These are phyloP conservation scores for Phaeodactylum tricornutum DNA, from an alignment of 108 stramenopile genomes.

Conservation along the genomic window DNA sequence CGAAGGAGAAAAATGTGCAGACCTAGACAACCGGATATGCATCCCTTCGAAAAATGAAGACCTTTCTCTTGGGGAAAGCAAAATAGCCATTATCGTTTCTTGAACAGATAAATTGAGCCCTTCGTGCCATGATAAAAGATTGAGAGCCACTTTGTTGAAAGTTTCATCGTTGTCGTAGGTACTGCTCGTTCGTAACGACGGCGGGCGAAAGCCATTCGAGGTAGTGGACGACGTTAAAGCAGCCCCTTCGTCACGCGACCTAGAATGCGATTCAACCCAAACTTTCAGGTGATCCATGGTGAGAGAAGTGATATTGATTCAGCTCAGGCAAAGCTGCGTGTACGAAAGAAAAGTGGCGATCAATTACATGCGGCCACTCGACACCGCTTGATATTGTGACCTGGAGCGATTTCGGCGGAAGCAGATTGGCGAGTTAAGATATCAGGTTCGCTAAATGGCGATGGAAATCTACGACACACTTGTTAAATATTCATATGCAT, in stretches of 20 bases:
- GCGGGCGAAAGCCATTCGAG: constrained; percentile 1
- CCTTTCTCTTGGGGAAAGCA: neutral
- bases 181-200: neutral
- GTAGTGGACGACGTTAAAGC: neutral
- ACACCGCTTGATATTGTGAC: too few relatives aligned
- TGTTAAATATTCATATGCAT: too few relatives aligned
- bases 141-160: constrained; percentile 7
- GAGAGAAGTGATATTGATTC: too few relatives aligned
- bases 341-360: too few relatives aligned
- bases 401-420: too few relatives aligned
- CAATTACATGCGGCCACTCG: too few relatives aligned
- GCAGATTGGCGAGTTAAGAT: too few relatives aligned
- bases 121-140: constrained; percentile 1
- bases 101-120: neutral
- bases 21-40: neutral
- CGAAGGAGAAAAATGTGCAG: constrained; percentile 5
- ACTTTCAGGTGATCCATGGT: neutral
- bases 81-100: constrained; percentile 4
- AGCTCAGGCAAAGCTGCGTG: too few relatives aligned
- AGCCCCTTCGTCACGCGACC: neutral
- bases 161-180: constrained; percentile 10
- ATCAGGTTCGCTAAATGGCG: too few relatives aligned
- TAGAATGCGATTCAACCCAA: neutral
- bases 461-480: too few relatives aligned
- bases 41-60: constrained; percentile 3